Conservation (phyloP, 352 stramenopile genomes). For the Paralagenidium karlingii region DNA sequence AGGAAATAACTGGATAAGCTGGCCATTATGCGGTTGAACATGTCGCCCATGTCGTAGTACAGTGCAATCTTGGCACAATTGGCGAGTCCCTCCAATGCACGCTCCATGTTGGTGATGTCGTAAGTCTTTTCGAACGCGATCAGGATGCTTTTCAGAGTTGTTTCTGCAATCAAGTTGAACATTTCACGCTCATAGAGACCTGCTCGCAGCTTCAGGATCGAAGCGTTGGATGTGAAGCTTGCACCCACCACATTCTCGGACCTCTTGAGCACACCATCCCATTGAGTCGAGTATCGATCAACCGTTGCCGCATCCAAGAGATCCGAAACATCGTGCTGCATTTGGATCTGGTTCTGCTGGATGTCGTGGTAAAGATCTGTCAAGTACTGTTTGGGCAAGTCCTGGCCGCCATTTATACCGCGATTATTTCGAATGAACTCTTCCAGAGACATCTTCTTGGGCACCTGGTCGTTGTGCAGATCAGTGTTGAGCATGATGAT, state of each 20-base stretch:
- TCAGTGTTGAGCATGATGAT: constrained; percentile 99
- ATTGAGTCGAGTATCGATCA: constrained; percentile 80
- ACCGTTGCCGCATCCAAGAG: constrained; percentile 48
- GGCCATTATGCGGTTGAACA: constrained; percentile 79
- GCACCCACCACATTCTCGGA: constrained; percentile 79
- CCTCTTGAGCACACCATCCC: constrained; percentile 77
- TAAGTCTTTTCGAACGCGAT: constrained; percentile 76
- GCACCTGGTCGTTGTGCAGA: constrained; percentile 88
- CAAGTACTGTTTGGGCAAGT: constrained; percentile 61
- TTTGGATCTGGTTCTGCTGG: constrained; percentile 73
- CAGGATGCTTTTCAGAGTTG: constrained; percentile 65
- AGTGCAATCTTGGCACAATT: constrained; percentile 80
- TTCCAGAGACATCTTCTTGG: constrained; percentile 82
- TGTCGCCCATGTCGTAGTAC: constrained; percentile 66
- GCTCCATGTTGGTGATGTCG: constrained; percentile 75
- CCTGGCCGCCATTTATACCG: constrained; percentile 70
- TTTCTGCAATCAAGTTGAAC: constrained; percentile 75
- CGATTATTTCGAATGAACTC: constrained; percentile 83
- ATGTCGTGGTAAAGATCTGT: constrained; percentile 75
- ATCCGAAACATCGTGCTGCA: constrained; percentile 80
- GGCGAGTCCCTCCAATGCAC: constrained; percentile 59
- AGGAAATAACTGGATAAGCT: constrained; percentile 72
- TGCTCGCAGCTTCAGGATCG: constrained; percentile 71
- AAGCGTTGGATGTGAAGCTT: constrained; percentile 79
- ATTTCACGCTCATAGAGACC: constrained; percentile 82